phyloP scores from a whole-genome alignment of 768 basidiomycete genomes.

The Hericium alpestre region DNA sequence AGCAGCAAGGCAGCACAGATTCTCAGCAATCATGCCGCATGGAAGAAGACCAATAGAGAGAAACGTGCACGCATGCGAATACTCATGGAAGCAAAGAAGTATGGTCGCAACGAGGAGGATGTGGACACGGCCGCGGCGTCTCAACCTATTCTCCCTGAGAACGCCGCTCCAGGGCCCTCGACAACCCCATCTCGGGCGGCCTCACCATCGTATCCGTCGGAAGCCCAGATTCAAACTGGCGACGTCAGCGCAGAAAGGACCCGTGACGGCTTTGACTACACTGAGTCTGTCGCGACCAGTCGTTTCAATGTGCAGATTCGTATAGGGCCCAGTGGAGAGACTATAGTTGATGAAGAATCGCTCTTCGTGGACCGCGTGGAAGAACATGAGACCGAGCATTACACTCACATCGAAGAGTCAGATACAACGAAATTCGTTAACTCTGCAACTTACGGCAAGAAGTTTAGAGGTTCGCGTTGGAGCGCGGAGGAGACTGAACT shows the following conservation, averaged over 20 bases:
- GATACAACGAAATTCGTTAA: constrained; percentile 82
- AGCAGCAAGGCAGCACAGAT: constrained; percentile 71
- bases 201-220: not conserved
- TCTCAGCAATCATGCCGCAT: constrained; percentile 55
- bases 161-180: not conserved
- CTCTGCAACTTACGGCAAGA: constrained; percentile 70
- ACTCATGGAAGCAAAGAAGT: constrained; percentile 65
- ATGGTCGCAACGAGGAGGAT: constrained; percentile 47
- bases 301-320: constrained; percentile 79
- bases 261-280: constrained; percentile 61
- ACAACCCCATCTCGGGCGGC: not conserved
- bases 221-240: constrained; percentile 2
- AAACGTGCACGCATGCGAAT: constrained; percentile 53
- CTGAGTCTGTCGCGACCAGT: constrained; percentile 51
- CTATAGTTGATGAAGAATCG: constrained; percentile 78
- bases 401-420: constrained; percentile 72
- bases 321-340: constrained; percentile 79
- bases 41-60: constrained; percentile 62
- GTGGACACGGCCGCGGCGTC: constrained; percentile 15
- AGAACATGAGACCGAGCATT: constrained; percentile 59
- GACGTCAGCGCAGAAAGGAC: constrained; percentile 13
- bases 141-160: not conserved
- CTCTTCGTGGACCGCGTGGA: constrained; percentile 65
- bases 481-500: constrained; percentile 81
- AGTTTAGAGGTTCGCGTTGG: constrained; percentile 78